phyloP scores from a whole-genome alignment of 257 asterid species.

The Lantana camara region DNA sequence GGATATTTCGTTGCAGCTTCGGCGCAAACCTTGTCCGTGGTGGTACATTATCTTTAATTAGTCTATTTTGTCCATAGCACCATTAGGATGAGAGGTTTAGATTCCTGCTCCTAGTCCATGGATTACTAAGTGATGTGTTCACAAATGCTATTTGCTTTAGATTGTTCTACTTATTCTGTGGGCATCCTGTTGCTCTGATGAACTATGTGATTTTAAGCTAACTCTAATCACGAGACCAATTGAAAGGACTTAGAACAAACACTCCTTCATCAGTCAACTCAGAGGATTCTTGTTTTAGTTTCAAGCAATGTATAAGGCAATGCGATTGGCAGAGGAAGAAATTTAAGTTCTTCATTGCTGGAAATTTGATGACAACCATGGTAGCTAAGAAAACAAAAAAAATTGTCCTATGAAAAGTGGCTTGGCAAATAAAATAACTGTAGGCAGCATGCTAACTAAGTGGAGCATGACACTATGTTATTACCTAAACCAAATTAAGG shows the following conservation, averaged over 20 bases:
- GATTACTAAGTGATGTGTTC: no score
- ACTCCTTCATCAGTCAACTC: not conserved
- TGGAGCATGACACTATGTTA: no score
- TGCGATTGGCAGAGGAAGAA: not conserved
- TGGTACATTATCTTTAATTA: not conserved
- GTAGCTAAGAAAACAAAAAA: not conserved
- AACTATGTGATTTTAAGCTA: not conserved
- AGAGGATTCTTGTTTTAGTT: not conserved
- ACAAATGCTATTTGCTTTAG: not conserved
- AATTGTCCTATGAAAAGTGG: constrained; percentile 1
- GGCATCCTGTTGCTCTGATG: constrained; percentile 7
- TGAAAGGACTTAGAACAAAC: not conserved
- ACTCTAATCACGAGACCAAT: not conserved
- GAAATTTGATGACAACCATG: not conserved
- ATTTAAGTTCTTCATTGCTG: not conserved
- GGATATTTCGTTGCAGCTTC: not conserved
- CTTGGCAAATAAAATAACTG: constrained; percentile 8
- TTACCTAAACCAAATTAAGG: not conserved
- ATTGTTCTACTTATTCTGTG: not conserved
- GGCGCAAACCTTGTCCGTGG: no score
- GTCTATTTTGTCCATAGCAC: not conserved
- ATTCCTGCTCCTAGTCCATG: not conserved
- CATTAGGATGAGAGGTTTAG: not conserved
- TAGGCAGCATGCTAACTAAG: not conserved
- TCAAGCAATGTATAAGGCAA: not conserved